These are phyloP conservation scores for Epichloe hybrida DNA, from an alignment of 2,329 filamentous ascomycete genomes.

Conservation along the genomic window DNA sequence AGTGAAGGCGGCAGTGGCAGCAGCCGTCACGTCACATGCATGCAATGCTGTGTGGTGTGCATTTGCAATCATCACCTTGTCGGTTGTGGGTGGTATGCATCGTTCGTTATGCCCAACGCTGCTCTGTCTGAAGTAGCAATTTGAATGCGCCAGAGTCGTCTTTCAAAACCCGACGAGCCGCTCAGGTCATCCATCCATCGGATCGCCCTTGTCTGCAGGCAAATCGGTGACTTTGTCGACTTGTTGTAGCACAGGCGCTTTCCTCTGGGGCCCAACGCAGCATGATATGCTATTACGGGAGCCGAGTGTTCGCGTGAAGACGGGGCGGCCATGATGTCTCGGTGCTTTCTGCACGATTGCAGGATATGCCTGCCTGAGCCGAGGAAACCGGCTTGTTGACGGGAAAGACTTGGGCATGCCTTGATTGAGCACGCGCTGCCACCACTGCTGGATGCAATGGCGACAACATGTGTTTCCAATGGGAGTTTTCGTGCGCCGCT, in stretches of 20 bases:
- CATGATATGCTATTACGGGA: neutral
- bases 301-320: neutral
- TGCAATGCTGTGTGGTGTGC: neutral
- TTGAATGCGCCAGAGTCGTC: neutral
- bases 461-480: no score
- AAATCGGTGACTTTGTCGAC: neutral
- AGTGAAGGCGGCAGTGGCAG: neutral
- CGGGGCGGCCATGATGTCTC: no score
- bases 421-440: no score
- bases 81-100: neutral
- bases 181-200: neutral
- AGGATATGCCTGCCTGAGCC: no score
- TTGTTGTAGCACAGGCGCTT: neutral
- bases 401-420: no score
- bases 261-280: neutral
- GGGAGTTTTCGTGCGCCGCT: no score
- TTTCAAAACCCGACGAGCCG: neutral
- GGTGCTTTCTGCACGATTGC: no score
- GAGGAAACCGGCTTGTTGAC: no score
- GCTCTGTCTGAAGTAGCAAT: neutral
- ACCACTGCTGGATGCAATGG: no score
- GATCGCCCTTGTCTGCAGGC: neutral
- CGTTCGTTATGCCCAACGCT: neutral
- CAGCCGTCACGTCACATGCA: neutral
- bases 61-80: neutral